A percentile compares a stretch with the other conserved stretches of the same genome.
Conservation (phyloP, 1,284 basidiomycete species). For the Cryptococcus neoformans region DNA sequence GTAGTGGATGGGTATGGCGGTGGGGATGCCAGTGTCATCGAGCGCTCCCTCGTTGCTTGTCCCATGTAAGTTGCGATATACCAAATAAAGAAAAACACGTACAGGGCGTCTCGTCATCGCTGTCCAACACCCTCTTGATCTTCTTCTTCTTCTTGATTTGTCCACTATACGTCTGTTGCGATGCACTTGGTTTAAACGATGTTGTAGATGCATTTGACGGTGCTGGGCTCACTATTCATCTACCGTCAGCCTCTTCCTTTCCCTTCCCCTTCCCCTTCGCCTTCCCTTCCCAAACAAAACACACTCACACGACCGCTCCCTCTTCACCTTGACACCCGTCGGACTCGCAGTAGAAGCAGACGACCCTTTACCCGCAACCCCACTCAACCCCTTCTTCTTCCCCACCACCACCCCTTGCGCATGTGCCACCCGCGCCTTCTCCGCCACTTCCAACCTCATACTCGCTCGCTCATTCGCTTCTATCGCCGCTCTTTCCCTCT, state of each 20-base stretch:
- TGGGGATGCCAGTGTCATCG: slow-evolving; percentile 55
- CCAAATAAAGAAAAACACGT: slow-evolving; percentile 48
- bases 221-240: slow-evolving; percentile 20
- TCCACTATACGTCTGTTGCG: slow-evolving; percentile 31
- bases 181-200: slow-evolving; percentile 17
- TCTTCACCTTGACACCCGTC: slow-evolving; percentile 29
- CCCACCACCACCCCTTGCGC: slow-evolving; percentile 19
- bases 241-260: no score
- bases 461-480: slow-evolving; percentile 59
- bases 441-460: slow-evolving; percentile 42
- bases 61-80: slow-evolving; percentile 18
- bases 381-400: slow-evolving; percentile 11
- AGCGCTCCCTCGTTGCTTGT: slow-evolving; percentile 39
- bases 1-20: slow-evolving; percentile 24
- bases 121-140: slow-evolving; percentile 65
- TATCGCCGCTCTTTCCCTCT: slow-evolving; percentile 65
- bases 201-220: slow-evolving; percentile 36
- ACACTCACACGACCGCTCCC: slow-evolving; percentile 34
- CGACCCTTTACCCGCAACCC: not conserved
- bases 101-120: slow-evolving; percentile 67
- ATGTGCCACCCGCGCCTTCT: slow-evolving; percentile 18
- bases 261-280: no score
- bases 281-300: no score
- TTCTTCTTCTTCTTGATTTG: slow-evolving; percentile 75
- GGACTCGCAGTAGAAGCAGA: slow-evolving; percentile 13